Conservation (phyloP, 2,329 filamentous ascomycete species). For the Ascochyta koolunga region DNA sequence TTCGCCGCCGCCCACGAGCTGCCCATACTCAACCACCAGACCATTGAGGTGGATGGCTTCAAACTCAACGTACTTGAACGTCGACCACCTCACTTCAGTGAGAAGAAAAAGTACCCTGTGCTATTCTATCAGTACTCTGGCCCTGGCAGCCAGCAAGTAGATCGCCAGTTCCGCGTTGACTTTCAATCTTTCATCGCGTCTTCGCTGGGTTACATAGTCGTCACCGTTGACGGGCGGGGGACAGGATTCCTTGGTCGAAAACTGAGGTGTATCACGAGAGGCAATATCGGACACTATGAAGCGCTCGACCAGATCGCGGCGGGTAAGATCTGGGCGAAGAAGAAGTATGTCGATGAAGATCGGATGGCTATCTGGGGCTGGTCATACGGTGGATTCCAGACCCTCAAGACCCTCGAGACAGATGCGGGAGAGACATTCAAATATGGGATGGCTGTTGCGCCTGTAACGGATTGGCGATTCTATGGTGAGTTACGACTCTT, state of each 20-base stretch:
- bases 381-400: constrained; percentile 96
- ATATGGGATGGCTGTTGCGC: constrained; percentile 97
- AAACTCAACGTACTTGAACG: constrained; percentile 79
- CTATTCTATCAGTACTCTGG: constrained; percentile 95
- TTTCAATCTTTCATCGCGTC: constrained; percentile 91
- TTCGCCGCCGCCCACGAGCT: constrained; percentile 78
- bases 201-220: constrained; percentile 86
- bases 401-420: constrained; percentile 90
- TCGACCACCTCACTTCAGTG: constrained; percentile 85
- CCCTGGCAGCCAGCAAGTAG: constrained; percentile 87
- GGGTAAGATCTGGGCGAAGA: constrained; percentile 80
- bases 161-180: constrained; percentile 79
- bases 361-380: constrained; percentile 97
- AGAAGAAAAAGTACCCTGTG: constrained; percentile 85
- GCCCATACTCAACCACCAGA: constrained; percentile 81
- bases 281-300: constrained; percentile 84
- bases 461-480: constrained; percentile 97
- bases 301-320: constrained; percentile 89
- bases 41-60: constrained; percentile 81
- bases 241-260: constrained; percentile 89
- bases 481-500: constrained; percentile 62
- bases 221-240: constrained; percentile 91
- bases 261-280: constrained; percentile 80
- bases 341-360: constrained; percentile 79
- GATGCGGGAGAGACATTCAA: constrained; percentile 90